These are phyloP conservation scores for Fusarium aywerte DNA, from an alignment of 2,329 filamentous ascomycete species.

Conservation along the genomic window DNA sequence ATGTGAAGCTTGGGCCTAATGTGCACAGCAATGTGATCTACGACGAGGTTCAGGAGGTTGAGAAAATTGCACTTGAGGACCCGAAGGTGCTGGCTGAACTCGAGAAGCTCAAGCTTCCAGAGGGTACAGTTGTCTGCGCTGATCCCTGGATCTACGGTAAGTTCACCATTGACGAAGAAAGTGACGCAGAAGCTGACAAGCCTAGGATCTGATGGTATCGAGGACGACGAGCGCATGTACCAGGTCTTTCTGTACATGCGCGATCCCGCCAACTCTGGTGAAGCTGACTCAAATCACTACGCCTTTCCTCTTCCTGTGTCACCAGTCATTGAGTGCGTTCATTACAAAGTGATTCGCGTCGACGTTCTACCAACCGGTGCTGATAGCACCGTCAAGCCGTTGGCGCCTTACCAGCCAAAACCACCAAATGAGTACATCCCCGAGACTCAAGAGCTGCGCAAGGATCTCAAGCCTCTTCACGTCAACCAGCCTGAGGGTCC, in stretches of 20 bases:
- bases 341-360: constrained; percentile 26
- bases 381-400: constrained; percentile 6
- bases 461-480: constrained; percentile 75
- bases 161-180: not conserved
- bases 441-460: constrained; percentile 62
- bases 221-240: constrained; percentile 36
- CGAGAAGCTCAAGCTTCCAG: constrained; percentile 27
- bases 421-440: constrained; percentile 58
- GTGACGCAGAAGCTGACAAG: not conserved
- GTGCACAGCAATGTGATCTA: constrained; percentile 34
- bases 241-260: constrained; percentile 40
- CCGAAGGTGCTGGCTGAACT: constrained; percentile 29
- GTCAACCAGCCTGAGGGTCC: constrained; percentile 77
- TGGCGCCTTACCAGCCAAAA: constrained; percentile 12
- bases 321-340: constrained; percentile 29
- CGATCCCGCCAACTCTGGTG: constrained; percentile 21
- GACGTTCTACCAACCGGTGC: constrained; percentile 27
- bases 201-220: constrained; percentile 31
- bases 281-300: constrained; percentile 40
- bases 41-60: constrained; percentile 31
- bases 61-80: constrained; percentile 31
- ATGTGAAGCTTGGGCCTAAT: constrained; percentile 33
- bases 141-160: constrained; percentile 40
- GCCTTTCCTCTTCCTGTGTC: constrained; percentile 34
- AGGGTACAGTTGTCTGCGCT: constrained; percentile 33